Evolutionary conservation across 2,329 filamentous ascomycete species (phyloP).

Genomic region (Fusarium sambucinum): DNA sequence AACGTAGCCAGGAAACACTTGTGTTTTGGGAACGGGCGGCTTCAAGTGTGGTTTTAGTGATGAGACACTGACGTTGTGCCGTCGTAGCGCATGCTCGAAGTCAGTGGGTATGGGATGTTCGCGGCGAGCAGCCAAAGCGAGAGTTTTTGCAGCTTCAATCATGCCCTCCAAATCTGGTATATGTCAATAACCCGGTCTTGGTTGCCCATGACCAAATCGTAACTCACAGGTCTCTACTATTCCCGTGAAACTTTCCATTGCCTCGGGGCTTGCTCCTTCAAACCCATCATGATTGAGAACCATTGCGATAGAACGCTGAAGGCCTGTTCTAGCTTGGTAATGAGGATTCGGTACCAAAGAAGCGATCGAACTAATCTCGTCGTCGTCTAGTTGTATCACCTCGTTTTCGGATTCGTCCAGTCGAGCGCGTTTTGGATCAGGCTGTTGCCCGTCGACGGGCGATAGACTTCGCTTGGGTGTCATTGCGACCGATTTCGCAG

Average conservation of each 20-base stretch:
- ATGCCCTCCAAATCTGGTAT: conserved; percentile 62
- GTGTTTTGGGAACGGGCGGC: conserved; percentile 61
- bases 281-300: conserved; percentile 71
- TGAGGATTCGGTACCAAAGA: conserved; percentile 49
- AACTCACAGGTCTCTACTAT: conserved; percentile 69
- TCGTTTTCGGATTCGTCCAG: conserved; percentile 16
- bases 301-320: conserved; percentile 68
- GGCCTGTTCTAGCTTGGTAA: conserved; percentile 52
- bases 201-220: too few species aligned
- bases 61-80: conserved; percentile 64
- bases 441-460: conserved; percentile 45
- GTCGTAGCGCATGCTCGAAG: conserved; percentile 65
- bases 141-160: conserved; percentile 60
- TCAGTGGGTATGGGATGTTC: conserved; percentile 67
- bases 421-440: conserved; percentile 50
- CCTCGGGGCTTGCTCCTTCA: conserved; percentile 64
- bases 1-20: conserved; percentile 55
- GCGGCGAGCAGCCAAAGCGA: conserved; percentile 64
- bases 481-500: conserved; percentile 36
- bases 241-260: conserved; percentile 68
- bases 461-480: conserved; percentile 56
- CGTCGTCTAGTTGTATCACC: conserved; percentile 23
- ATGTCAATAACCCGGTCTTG: conserved; percentile 14
- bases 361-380: conserved; percentile 33
- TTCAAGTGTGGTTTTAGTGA: conserved; percentile 68